Evolutionary conservation across 1,284 basidiomycete genomes (phyloP).

Genomic region (Rhodotorula sp.): DNA sequence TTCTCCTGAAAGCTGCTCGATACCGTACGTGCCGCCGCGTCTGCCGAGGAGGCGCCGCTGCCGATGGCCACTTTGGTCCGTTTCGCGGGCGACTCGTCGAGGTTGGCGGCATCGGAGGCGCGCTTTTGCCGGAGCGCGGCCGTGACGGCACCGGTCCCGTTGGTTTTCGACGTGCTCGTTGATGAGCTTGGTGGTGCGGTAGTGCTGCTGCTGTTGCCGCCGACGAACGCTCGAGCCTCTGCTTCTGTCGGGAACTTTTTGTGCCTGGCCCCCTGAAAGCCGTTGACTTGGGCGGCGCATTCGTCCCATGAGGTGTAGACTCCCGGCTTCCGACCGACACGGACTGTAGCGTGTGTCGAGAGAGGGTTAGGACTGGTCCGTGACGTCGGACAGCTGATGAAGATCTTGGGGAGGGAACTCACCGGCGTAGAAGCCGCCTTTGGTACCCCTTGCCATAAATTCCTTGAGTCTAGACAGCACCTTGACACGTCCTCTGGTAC

Average conservation of each 20-base stretch:
- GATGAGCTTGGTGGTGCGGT: neutral
- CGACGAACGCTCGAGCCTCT: constrained; percentile 56
- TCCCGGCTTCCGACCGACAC: constrained; percentile 43
- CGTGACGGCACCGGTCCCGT: neutral
- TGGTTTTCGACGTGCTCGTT: neutral
- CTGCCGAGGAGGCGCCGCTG: neutral
- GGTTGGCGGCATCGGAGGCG: neutral
- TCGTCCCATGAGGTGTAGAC: constrained; percentile 52
- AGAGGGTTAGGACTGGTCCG: neutral
- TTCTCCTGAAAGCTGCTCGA: neutral
- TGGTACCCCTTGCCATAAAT: constrained; percentile 21
- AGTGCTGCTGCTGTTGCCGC: neutral
- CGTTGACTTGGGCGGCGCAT: constrained; percentile 61
- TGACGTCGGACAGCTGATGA: neutral
- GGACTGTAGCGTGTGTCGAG: constrained; percentile 40
- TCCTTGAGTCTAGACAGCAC: constrained; percentile 7
- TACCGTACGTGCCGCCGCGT: neutral
- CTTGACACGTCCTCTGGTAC: neutral
- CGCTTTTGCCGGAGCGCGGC: neutral
- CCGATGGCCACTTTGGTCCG: constrained; percentile 2
- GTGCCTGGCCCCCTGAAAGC: constrained; percentile 60
- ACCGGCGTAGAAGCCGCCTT: constrained; percentile 38
- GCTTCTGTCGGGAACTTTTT: constrained; percentile 61
- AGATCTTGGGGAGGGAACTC: neutral
- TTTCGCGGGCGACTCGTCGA: neutral